Evolutionary conservation across 495 filamentous ascomycete genomes (phyloP), one percentile per base, ranked within the genome.

Genomic region (Platismatia glauca): DNA sequence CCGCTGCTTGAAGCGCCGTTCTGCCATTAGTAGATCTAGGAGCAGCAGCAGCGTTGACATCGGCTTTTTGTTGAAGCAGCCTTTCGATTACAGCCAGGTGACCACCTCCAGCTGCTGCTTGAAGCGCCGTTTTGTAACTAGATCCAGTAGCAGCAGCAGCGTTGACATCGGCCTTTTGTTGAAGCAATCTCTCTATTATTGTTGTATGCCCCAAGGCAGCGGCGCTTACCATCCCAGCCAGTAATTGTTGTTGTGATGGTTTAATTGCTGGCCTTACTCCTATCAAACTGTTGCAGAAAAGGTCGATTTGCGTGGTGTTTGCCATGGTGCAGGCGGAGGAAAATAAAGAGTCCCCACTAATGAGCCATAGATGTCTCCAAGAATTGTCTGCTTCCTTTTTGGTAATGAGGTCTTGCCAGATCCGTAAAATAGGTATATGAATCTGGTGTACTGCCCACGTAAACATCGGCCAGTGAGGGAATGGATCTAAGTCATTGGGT

Each of bases 141-240:
- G 24, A 61, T 48, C 22, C 44, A 52, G 38, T 34, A 52, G 41
- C 44, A 61, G 38, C 38, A 29, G n/a, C n/a, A n/a, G n/a, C n/a
- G n/a, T 61, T 61, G 18, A 61, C 27, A 61, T 61, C 27, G 15
- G 44, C 27, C 33, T 61, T 61, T 46, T 37, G 13, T 61, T 53
- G 12, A 33, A 61, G 59, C n/a, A 61, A 52, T 61, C 59, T 61
- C 31, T 61, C 59, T 52, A 61, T 52, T 48, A 61, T 33, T 34
- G 16, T 24, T 27, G 37, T 46, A 37, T 48, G 18, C 34, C 27
- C 59, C 22, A 37, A 37, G 27, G 33, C 9, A 61, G 27, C 31
- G 29, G 44, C 59, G 59, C 59, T 61, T 61, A 31, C 15, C 29
- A 37, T 61, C 0, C 44, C 18, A 52, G 9, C 44, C 27, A 48